Base-by-base conservation (phyloP, 805 yeast species). In the Metschnikowia similis region DNA sequence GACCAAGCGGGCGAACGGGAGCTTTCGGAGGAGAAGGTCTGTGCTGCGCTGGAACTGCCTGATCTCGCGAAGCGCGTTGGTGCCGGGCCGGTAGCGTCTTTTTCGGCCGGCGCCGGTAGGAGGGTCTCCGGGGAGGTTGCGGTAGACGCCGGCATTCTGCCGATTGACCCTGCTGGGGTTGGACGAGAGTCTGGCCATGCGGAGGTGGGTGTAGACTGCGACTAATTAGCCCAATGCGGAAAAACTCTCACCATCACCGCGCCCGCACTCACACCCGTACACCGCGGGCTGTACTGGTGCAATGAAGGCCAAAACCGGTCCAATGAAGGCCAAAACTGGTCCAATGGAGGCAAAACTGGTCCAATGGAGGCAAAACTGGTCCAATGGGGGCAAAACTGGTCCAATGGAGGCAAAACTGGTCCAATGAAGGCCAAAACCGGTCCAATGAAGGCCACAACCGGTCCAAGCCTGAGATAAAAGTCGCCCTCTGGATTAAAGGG, bases 1-100 rank as follows among this genome's bases (percentile, higher is more conserved):
- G 8, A 87, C 89, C 26, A 87, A 68, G 52, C 92, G 71, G 1
- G 92, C 88, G 71, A 87, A 87, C 14, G 95, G 95, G 30, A 87
- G 74, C 58, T 85, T 85, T 27, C 89, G 71, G 13, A 87, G 72
- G 41, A 87, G 69, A 35, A 87, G 66, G 53, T 85, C 91, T 0
- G 90, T 82, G 32, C 83, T 73, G 60, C 80, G 77, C 60, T 87
- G 92, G 57, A 77, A 86, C 58, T 75, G 76, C 49, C 88, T 71
- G 21, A 87, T 86, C 58, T 87, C 91, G 57, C 82, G 68, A 30
- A 85, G 65, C 1, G 92, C 92, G 21, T 71, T 66, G 0, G 84
- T 81, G 13, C 90, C 89, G 0, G 89, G 87, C 46, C 73, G 76
- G 56, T 77, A 82, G 46, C 77, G 68, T 50, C 73, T 71, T 42